These are phyloP conservation scores for Candida ulmi DNA, from an alignment of 805 yeast species.

Conservation along the genomic window DNA sequence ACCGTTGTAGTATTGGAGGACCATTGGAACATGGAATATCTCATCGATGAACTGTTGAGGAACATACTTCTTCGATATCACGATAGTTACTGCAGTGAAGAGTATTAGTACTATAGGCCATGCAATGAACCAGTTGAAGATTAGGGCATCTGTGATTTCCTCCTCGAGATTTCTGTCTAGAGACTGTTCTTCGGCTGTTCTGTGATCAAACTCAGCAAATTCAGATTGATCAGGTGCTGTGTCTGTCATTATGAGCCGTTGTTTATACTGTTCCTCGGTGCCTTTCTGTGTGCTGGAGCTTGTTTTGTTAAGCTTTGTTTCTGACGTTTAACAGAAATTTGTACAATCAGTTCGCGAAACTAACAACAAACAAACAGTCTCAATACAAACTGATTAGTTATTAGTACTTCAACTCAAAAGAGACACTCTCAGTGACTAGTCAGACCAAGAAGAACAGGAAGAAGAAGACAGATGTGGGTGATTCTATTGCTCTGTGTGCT, in stretches of 20 bases:
- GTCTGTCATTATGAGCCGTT: background rate
- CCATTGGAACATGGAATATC: conserved; percentile 79
- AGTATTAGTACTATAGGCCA: conserved; percentile 25
- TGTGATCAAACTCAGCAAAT: background rate
- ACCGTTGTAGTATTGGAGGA: conserved; percentile 57
- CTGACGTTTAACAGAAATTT: too few species aligned
- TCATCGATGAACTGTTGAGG: conserved; percentile 56
- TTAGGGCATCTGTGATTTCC: conserved; percentile 20
- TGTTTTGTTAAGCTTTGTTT: too few species aligned
- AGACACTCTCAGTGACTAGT: too few species aligned
- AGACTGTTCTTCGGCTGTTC: background rate
- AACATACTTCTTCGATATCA: conserved; percentile 23
- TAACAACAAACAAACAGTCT: too few species aligned
- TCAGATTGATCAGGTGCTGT: background rate
- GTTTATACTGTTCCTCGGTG: too few species aligned
- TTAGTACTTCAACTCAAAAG: too few species aligned
- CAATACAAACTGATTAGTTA: too few species aligned
- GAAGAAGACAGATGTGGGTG: too few species aligned
- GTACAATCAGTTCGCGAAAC: too few species aligned
- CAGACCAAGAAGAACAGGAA: too few species aligned
- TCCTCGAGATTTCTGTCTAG: conserved; percentile 17
- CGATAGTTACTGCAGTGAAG: conserved; percentile 23
- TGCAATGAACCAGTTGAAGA: conserved; percentile 27
- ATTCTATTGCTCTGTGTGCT: background rate
- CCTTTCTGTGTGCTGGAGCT: too few species aligned